Evolutionary conservation across 129 eudicot genomes (phyloP).

Genomic region (Pittosporum tobira): DNA sequence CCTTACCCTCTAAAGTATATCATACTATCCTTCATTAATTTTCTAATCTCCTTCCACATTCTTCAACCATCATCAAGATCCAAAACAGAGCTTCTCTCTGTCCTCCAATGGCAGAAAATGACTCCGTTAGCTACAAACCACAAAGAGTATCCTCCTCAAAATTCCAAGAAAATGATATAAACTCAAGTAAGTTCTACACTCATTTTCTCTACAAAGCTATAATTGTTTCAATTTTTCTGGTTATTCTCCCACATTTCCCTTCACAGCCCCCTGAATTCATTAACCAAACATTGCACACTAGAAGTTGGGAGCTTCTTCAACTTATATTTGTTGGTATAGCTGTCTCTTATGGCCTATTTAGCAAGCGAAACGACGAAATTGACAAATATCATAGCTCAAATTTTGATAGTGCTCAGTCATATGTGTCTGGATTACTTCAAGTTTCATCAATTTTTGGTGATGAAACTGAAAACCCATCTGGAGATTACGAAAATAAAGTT

Average conservation of each 20-base stretch:
- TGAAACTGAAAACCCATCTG: conserved; percentile 41
- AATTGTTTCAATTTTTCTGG: conserved; percentile 38
- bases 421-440: conserved; percentile 68
- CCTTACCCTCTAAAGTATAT: conserved; percentile 47
- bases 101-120: conserved; percentile 55
- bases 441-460: conserved; percentile 84
- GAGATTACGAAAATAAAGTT: conserved; percentile 31
- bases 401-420: conserved; percentile 42
- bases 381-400: conserved; percentile 30
- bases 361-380: conserved; percentile 48
- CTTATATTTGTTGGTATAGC: conserved; percentile 87
- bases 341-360: conserved; percentile 86
- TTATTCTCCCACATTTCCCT: conserved; percentile 61
- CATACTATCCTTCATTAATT: conserved; percentile 33
- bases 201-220: conserved; percentile 62
- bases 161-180: conserved; percentile 23
- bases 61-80: conserved; percentile 8
- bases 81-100: conserved; percentile 12
- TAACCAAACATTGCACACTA: conserved; percentile 34
- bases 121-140: conserved; percentile 13
- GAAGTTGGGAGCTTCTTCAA: conserved; percentile 89
- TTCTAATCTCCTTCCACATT: conserved; percentile 17
- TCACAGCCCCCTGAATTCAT: conserved; percentile 66
- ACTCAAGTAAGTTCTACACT: conserved; percentile 51
- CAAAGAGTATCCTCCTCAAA: conserved; percentile 22